These are phyloP conservation scores for Echria macrotheca DNA, from an alignment of 495 filamentous ascomycete species.

Conservation along the genomic window DNA sequence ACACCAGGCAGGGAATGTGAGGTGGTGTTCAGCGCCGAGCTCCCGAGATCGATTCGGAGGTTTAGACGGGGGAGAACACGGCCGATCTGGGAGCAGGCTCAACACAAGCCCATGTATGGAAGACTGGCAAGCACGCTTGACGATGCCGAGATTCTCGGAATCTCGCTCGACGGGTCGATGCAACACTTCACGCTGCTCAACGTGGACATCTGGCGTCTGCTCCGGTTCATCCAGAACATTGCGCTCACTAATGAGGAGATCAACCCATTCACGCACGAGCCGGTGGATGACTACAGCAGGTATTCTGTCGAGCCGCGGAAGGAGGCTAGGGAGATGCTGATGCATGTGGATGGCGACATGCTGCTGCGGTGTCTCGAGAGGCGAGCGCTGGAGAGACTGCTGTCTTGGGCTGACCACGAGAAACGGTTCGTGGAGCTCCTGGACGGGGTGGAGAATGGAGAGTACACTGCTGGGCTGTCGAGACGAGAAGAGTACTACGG, in stretches of 20 bases:
- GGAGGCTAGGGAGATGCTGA: slow-evolving; percentile 34
- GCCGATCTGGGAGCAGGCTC: slow-evolving; percentile 35
- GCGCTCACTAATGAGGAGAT: slow-evolving; percentile 29
- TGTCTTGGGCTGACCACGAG: slow-evolving; percentile 21
- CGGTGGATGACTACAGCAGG: slow-evolving; percentile 1
- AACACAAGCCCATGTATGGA: slow-evolving; percentile 23
- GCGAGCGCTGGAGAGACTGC: slow-evolving; percentile 40
- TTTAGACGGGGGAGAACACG: slow-evolving; percentile 41
- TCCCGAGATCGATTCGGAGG: slow-evolving; percentile 44
- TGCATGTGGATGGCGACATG: slow-evolving; percentile 67
- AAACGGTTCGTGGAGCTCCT: slow-evolving; percentile 30
- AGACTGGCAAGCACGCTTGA: slow-evolving; percentile 22
- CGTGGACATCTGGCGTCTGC: slow-evolving; percentile 51
- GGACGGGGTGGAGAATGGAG: slow-evolving; percentile 29
- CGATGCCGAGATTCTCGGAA: slow-evolving; percentile 51
- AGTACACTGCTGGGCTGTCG: slow-evolving; percentile 13
- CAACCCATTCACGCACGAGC: slow-evolving; percentile 15
- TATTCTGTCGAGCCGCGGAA: slow-evolving; percentile 23
- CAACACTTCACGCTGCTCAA: slow-evolving; percentile 54
- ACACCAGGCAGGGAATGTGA: slow-evolving; percentile 37
- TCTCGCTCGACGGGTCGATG: slow-evolving; percentile 60
- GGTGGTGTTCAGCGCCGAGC: slow-evolving; percentile 45
- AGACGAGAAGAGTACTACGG: slow-evolving; percentile 23
- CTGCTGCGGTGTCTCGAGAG: slow-evolving; percentile 49
- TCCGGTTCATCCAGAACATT: slow-evolving; percentile 59